Base-by-base conservation (phyloP, 2,329 filamentous ascomycete species). In the Aspergillus fijiensis region DNA sequence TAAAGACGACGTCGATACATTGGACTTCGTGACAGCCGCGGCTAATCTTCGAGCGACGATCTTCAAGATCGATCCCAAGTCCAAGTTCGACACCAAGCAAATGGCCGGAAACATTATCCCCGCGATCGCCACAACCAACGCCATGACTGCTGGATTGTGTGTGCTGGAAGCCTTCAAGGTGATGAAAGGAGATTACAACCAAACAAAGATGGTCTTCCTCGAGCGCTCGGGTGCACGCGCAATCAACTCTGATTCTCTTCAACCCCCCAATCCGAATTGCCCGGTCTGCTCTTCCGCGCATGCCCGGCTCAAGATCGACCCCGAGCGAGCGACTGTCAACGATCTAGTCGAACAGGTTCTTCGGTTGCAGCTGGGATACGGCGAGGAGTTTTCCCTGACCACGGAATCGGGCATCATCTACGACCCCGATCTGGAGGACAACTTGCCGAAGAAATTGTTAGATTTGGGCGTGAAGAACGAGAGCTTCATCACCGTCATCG, bases 81-180 rank as follows among this genome's bases (percentile, higher is more conserved):
- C 92, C 23, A 92, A 96, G 60, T 99, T 98, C 71, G 93, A 98
- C 72, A 93, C 95, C 70, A 99, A 99, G 79, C 85, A 99, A 77
- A 99, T 98, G 94, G 95, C 95, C 4, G 95, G 95, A 57, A 99
- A 99, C 74, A 99, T 99, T 69, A 99, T 99, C 62, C 95, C 95
- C 1, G 95, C 95, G 2, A 99, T 99, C 72, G 95, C 95, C 5
- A 99, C 95, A 0, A 98, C 95, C 0, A 99, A 99, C 74, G 95
- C 95, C 16, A 96, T 98, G 74, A 94, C 95, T 1, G 95, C 95
- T 16, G 90, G 92, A 12, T 84, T 99, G 10, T 98, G 93, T 71
- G 92, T 98, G 6, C 80, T 99, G 27, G 89, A 98, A 74, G 89
- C 93, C 0, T 55, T 48, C 42, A 55, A 55, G 11, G 53, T 55